Evolutionary conservation across 1,139 yeast species (phyloP), one percentile per base, ranked within the genome.

Genomic region (Suhomyces kunorum): DNA sequence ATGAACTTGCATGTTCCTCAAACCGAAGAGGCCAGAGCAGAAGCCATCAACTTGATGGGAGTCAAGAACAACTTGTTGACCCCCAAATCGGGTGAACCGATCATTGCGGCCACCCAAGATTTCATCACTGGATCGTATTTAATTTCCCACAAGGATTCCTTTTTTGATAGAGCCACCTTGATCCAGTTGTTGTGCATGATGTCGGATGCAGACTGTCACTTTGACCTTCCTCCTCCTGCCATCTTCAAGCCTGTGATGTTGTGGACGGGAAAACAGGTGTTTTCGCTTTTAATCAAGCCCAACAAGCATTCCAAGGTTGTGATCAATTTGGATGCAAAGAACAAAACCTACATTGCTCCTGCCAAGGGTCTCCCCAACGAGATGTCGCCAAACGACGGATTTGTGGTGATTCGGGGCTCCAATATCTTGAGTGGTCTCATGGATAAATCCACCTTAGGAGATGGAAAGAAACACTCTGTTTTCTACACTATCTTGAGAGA

Each of bases 1-100:
- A 94, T 94, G 99, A 94, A 94, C 63, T 74, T 94, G 59, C 99
- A 94, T 59, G 98, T 94, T 32, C 98, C 98, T 2, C 99, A 94
- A 66, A 92, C 98, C 0, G 98, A 94, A 64, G 99, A 94, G 64
- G 98, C 98, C 1, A 75, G 98, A 52, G 95, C 98, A 0, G 98
- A 94, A 65, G 98, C 98, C 13, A 88, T 92, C 63, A 87, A 87
- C 55, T 74, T 94, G 55, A 94, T 94, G 99, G 98, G 98, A 38
- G 98, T 94, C 32, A 94, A 94, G 57, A 86, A 90, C 58, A 94
- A 94, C 59, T 72, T 94, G 48, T 76, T 92, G 50, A 92, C 98
- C 1, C 99, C 99, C 8, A 88, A 90, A 59, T 87, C 96, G 23
- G 99, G 99, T 55, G 98, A 94, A 57, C 99, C 99, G 0, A 94